These are phyloP conservation scores for Elaeis guineensis DNA, from an alignment of 176 grass and related monocot genomes.

Conservation along the genomic window DNA sequence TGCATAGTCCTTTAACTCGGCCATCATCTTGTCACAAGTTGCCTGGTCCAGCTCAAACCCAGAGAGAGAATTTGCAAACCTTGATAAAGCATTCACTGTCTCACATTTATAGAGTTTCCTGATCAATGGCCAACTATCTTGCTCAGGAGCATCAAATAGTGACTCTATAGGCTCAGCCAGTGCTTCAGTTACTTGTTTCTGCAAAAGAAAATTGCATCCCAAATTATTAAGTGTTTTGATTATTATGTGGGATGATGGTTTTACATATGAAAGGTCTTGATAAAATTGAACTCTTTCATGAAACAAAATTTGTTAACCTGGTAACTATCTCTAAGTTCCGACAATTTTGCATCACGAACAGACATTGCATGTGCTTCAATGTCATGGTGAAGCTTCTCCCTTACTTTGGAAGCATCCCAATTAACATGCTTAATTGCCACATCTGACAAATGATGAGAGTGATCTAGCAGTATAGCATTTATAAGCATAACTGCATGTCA, in stretches of 20 bases:
- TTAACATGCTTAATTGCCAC: slow-evolving; percentile 38
- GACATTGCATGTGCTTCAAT: slow-evolving; percentile 47
- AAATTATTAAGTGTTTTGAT: too few relatives aligned
- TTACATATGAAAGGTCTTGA: too few relatives aligned
- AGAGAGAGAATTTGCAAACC: slow-evolving; percentile 44
- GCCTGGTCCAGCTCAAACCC: slow-evolving; percentile 65
- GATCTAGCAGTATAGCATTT: too few relatives aligned
- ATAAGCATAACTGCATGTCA: too few relatives aligned
- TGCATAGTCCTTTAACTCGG: slow-evolving; percentile 50
- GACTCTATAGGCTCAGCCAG: slow-evolving; percentile 65
- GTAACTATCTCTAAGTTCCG: slow-evolving; percentile 53
- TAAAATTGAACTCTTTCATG: too few relatives aligned
- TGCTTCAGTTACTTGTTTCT: slow-evolving; percentile 49
- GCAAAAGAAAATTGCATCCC: neutral
- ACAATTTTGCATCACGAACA: slow-evolving; percentile 38
- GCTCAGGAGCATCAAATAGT: slow-evolving; percentile 46
- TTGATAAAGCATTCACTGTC: slow-evolving; percentile 36
- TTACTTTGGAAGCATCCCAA: slow-evolving; percentile 54
- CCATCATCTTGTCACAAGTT: slow-evolving; percentile 33
- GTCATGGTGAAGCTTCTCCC: slow-evolving; percentile 48
- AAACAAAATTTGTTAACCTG: slow-evolving; percentile 39
- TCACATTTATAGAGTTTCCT: slow-evolving; percentile 48
- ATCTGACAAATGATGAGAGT: slow-evolving; percentile 24
- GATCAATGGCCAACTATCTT: slow-evolving; percentile 54
- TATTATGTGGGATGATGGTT: too few relatives aligned